Percentiles rank a stretch among this genome's conserved stretches.
phyloP scores from a whole-genome alignment of 225 moss, liverwort and hornwort genomes.

The Pseudisothecium myosuroides region DNA sequence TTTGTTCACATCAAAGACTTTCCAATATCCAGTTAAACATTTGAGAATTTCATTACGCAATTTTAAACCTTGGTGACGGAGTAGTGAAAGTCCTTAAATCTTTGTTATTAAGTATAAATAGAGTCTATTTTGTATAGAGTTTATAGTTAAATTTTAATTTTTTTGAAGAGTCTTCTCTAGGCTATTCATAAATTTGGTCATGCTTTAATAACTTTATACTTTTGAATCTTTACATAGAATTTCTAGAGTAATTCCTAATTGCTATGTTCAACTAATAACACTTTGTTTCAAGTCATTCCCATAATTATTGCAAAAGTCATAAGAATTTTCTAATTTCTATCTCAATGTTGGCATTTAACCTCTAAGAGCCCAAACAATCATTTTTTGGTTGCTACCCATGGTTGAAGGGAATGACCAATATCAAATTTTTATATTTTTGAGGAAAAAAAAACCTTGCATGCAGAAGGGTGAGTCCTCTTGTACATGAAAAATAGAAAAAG shows the following conservation, averaged over 20 bases:
- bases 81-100: neutral
- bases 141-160: neutral
- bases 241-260: neutral
- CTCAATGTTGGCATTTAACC: fast-evolving
- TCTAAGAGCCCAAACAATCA: neutral
- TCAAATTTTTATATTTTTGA: neutral
- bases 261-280: too few relatives aligned
- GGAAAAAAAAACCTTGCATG: neutral
- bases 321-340: neutral
- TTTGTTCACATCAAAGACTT: neutral
- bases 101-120: neutral
- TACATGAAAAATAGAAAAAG: neutral
- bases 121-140: neutral
- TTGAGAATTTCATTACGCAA: neutral
- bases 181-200: neutral
- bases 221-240: neutral
- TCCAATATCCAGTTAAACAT: neutral
- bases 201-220: neutral
- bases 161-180: neutral
- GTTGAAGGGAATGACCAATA: neutral
- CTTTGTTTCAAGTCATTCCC: neutral
- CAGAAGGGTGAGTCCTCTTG: fast-evolving
- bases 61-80: neutral
- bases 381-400: fast-evolving
- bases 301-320: neutral